A percentile compares a stretch with the other conserved stretches of the same genome.
Conservation (phyloP, 257 asterid species). For the Salvia hispanica region DNA sequence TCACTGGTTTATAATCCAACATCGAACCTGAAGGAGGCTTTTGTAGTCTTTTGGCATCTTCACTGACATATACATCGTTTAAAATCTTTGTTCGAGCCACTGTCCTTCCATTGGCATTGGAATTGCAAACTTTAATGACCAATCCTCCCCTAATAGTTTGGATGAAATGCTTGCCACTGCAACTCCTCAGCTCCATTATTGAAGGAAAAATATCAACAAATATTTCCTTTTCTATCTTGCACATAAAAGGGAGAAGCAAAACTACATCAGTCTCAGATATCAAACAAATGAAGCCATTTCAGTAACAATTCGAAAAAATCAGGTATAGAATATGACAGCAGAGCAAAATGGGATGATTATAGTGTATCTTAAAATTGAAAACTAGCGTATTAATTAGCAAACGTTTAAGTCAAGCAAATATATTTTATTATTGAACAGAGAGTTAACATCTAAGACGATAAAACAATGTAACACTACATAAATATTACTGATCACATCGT, state of each 20-base stretch:
- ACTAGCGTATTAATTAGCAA: neutral
- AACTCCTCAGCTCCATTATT: slow-evolving; percentile 55
- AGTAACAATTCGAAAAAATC: slow-evolving; percentile 12
- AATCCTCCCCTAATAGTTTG: slow-evolving; percentile 47
- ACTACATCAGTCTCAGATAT: neutral
- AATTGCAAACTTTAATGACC: slow-evolving; percentile 45
- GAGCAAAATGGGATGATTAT: slow-evolving; percentile 1
- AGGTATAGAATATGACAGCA: slow-evolving; percentile 18
- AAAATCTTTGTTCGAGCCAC: slow-evolving; percentile 42
- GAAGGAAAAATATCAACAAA: neutral
- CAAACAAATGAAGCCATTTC: neutral
- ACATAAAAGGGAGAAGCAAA: slow-evolving; percentile 27
- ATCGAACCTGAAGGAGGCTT: slow-evolving; percentile 30
- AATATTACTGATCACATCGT: slow-evolving; percentile 1
- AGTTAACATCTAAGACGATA: slow-evolving; percentile 3
- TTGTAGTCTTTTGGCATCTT: slow-evolving; percentile 37
- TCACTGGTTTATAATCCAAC: slow-evolving; percentile 30
- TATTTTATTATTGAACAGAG: neutral
- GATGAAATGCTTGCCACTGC: slow-evolving; percentile 52
- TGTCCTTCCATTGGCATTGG: slow-evolving; percentile 46
- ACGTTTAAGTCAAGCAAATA: slow-evolving; percentile 5
- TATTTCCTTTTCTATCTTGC: slow-evolving; percentile 19
- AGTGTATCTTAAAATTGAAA: neutral
- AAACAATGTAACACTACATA: neutral
- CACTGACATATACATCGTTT: slow-evolving; percentile 47